Conservation (phyloP, 2,329 filamentous ascomycete genomes). For the Akanthomyces muscarius region DNA sequence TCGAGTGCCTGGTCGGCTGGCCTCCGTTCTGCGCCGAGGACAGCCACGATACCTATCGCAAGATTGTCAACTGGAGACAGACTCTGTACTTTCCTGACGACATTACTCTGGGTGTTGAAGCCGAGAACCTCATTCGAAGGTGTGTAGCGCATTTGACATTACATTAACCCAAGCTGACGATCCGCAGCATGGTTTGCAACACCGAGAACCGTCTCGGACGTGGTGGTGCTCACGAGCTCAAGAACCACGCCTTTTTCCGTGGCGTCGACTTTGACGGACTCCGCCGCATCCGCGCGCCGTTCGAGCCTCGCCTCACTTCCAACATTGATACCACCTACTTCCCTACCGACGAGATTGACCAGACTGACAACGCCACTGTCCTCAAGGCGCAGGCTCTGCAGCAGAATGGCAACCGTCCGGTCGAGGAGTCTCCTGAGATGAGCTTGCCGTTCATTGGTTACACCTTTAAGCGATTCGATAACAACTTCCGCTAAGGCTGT, state of each 20-base stretch:
- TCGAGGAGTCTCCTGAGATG: constrained; percentile 86
- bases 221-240: constrained; percentile 85
- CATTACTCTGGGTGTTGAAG: constrained; percentile 80
- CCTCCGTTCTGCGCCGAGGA: constrained; percentile 98
- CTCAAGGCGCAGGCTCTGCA: constrained; percentile 79
- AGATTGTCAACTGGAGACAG: constrained; percentile 98
- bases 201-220: constrained; percentile 87
- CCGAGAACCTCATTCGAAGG: constrained; percentile 89
- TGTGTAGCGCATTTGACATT: constrained; percentile 40
- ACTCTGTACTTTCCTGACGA: constrained; percentile 96
- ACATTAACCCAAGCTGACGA: constrained; percentile 17
- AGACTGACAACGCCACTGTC: constrained; percentile 86
- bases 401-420: constrained; percentile 50
- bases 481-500: constrained; percentile 55
- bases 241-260: constrained; percentile 91
- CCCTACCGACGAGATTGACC: constrained; percentile 96
- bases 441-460: constrained; percentile 70
- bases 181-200: constrained; percentile 82
- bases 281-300: constrained; percentile 88
- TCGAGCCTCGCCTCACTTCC: constrained; percentile 88
- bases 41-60: constrained; percentile 94
- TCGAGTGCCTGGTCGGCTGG: constrained; percentile 97
- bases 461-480: constrained; percentile 90
- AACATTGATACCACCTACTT: constrained; percentile 98
- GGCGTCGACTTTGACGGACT: constrained; percentile 93